A percentile compares a stretch with the other conserved stretches of the same genome.
Evolutionary conservation across 2,329 filamentous ascomycete genomes (phyloP).

Genomic region (Pyrenophora teres): DNA sequence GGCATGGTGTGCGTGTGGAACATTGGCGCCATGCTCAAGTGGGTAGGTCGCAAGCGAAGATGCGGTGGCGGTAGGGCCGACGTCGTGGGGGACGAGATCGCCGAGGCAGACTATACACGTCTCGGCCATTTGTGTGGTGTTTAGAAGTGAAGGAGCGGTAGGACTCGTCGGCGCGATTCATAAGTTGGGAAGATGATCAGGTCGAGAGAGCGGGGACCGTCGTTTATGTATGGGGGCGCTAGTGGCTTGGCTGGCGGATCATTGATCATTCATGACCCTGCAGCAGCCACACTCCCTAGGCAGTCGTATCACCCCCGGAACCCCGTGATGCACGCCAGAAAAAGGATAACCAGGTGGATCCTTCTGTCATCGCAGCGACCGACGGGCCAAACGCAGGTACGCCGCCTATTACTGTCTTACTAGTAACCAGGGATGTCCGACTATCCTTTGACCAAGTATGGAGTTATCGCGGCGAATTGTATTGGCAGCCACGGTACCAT

Average conservation of each 20-base stretch:
- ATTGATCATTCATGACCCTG: conserved; percentile 24
- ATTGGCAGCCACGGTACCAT: no score
- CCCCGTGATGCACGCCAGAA: conserved; percentile 16
- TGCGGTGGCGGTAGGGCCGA: conserved; percentile 43
- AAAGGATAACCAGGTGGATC: conserved; percentile 11
- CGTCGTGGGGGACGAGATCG: conserved; percentile 66
- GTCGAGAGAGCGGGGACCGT: conserved; percentile 36
- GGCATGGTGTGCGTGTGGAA: conserved; percentile 21
- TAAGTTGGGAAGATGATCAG: conserved; percentile 40
- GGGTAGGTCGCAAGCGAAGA: conserved; percentile 31
- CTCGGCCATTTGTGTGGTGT: conserved; percentile 60
- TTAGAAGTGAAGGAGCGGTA: conserved; percentile 25
- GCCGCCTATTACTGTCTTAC: conserved; percentile 7
- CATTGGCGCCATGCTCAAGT: conserved; percentile 36
- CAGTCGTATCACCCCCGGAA: conserved; percentile 26
- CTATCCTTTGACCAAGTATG: not conserved
- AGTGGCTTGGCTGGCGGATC: conserved; percentile 21
- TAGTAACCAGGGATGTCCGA: conserved; percentile 13
- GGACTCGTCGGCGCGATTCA: conserved; percentile 38
- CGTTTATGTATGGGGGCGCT: conserved; percentile 28
- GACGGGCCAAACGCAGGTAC: conserved; percentile 7
- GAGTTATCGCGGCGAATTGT: no score
- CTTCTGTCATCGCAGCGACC: not conserved
- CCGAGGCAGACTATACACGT: conserved; percentile 74
- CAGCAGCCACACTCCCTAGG: conserved; percentile 28